Conservation (phyloP, 768 basidiomycete genomes). For the Paxillus ammoniavirescens region DNA sequence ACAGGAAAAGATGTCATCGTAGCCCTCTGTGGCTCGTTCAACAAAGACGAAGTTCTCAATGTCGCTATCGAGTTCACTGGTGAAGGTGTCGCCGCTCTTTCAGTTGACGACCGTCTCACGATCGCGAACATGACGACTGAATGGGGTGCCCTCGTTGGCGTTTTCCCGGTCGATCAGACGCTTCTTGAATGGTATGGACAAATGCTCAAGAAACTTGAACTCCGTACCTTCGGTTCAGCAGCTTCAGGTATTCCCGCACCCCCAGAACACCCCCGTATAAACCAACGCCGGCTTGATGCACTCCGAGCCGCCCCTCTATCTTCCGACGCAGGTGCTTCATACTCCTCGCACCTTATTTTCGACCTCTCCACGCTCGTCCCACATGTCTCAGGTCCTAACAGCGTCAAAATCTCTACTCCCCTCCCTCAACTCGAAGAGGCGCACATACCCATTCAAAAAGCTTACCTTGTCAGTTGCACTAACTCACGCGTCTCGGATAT, state of each 20-base stretch:
- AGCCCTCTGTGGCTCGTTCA: slow-evolving; percentile 93
- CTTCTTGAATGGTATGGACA: slow-evolving; percentile 85
- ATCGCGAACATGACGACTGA: slow-evolving; percentile 99
- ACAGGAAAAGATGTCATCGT: slow-evolving; percentile 99
- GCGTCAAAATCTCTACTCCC: slow-evolving; percentile 94
- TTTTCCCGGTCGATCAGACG: slow-evolving; percentile 88
- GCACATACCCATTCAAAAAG: slow-evolving; percentile 87
- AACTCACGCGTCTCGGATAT: slow-evolving; percentile 97
- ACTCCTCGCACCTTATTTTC: slow-evolving; percentile 85
- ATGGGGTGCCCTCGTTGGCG: slow-evolving; percentile 96
- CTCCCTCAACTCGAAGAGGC: slow-evolving; percentile 76
- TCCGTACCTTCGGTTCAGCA: slow-evolving; percentile 64
- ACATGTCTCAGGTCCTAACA: slow-evolving; percentile 96
- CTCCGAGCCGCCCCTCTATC: slow-evolving; percentile 52
- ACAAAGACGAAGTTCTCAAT: slow-evolving; percentile 95
- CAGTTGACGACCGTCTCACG: slow-evolving; percentile 90
- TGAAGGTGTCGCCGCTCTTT: slow-evolving; percentile 73
- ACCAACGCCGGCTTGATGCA: slow-evolving; percentile 63
- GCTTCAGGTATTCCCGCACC: slow-evolving; percentile 57
- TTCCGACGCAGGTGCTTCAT: slow-evolving; percentile 78
- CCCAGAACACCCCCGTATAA: slow-evolving; percentile 85
- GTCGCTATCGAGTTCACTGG: slow-evolving; percentile 96
- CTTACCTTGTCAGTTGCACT: slow-evolving; percentile 97
- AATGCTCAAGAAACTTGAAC: slow-evolving; percentile 67
- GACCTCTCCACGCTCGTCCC: slow-evolving; percentile 94